Conservation (phyloP, 1,284 basidiomycete genomes). For the Apiotrichum gamsii region DNA sequence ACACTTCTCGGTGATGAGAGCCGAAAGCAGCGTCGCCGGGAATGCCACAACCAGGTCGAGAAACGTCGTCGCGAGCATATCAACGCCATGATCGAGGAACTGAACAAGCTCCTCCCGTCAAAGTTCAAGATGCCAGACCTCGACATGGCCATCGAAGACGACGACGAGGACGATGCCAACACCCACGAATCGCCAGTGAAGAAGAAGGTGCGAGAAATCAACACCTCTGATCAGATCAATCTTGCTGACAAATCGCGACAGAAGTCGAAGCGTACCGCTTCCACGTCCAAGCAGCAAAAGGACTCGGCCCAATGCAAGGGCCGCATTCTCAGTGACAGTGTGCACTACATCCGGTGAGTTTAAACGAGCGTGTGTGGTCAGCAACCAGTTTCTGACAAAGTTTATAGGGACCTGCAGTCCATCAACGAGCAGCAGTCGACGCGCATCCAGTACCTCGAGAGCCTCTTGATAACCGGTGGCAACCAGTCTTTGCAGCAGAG, state of each 20-base stretch:
- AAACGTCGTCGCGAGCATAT: conserved; percentile 44
- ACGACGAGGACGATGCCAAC: conserved; percentile 35
- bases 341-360: conserved; percentile 40
- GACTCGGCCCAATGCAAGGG: conserved; percentile 43
- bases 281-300: conserved; percentile 29
- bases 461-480: conserved; percentile 19
- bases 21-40: conserved; percentile 38
- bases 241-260: background rate
- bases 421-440: conserved; percentile 29
- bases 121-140: conserved; percentile 24
- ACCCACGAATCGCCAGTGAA: conserved; percentile 18
- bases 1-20: conserved; percentile 25
- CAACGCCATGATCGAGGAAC: conserved; percentile 45
- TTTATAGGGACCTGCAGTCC: conserved; percentile 29
- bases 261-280: conserved; percentile 31
- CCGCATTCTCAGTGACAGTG: conserved; percentile 35
- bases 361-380: conserved; percentile 7
- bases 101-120: conserved; percentile 35
- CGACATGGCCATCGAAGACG: conserved; percentile 29
- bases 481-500: conserved; percentile 3
- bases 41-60: conserved; percentile 46
- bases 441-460: conserved; percentile 37
- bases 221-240: no score
- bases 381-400: background rate
- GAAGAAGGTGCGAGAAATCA: conserved; percentile 37